Base-by-base conservation (phyloP, 495 filamentous ascomycete species). In the Platismatia glauca region DNA sequence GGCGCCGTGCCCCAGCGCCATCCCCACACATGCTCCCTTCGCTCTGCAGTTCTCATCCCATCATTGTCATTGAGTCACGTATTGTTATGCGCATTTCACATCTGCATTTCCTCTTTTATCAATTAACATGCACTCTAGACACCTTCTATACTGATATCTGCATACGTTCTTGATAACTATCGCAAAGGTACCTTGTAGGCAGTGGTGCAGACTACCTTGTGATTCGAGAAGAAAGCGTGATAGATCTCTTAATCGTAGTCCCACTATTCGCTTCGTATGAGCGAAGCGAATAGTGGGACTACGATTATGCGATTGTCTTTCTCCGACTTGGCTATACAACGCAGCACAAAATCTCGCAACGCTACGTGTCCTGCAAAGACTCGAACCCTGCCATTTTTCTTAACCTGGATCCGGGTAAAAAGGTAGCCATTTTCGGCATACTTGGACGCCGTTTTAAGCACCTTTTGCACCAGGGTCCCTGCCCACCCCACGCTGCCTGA, bases 311-410 rank as follows among this genome's bases (percentile, higher is more conserved):
- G 29, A 59, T 59, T 59, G 29, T 43, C 57, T 59, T 59, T 27
- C 57, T 58, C 20, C n/a, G 18, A 44, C 57, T 58, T 58, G 38
- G 57, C 57, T 58, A 62, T 62, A 56, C 35, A 55, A 5, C 41
- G 22, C 37, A 44, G 37, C 27, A 62, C 27, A 57, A 43, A 62
- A 55, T 62, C 27, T 43, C 33, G 38, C 60, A 12, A 44, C 24
- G 60, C 48, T 62, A 56, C 7, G 52, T 43, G 18, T 62, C 60
- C 37, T 62, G 4, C 27, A 13, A 62, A 55, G 60, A 55, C 60
- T 55, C 15, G 9, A 43, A 13, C 33, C 37, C 48, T 24, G 50
- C 60, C 39, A 57, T 16, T 29, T 55, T n/a, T n/a, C n/a, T n/a
- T n/a, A n/a, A n/a, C n/a, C n/a, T n/a, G n/a, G n/a, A n/a, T n/a